Conservation (phyloP, 2,329 filamentous ascomycete species). For the Diaporthe citriasiana region DNA sequence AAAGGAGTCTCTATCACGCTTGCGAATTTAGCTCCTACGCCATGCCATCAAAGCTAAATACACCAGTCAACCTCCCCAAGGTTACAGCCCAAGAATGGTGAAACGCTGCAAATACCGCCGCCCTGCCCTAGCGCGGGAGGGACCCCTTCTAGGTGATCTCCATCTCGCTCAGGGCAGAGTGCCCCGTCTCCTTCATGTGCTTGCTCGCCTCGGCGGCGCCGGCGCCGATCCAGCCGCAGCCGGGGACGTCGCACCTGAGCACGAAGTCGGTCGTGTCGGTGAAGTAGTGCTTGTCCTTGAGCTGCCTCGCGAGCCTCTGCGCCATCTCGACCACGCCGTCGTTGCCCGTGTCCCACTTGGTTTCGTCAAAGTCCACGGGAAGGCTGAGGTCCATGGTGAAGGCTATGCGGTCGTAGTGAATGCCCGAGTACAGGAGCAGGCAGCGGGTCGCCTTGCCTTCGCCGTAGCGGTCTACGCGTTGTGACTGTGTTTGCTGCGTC, state of each 20-base stretch:
- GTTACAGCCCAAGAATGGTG: neutral
- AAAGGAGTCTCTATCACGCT: neutral
- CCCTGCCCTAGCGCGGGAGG: no score
- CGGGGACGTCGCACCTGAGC: conserved; percentile 78
- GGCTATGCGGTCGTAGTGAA: conserved; percentile 93
- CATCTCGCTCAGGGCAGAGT: conserved; percentile 60
- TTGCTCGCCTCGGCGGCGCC: conserved; percentile 74
- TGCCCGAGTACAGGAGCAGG: conserved; percentile 89
- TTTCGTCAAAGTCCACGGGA: conserved; percentile 81
- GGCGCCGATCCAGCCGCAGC: conserved; percentile 76
- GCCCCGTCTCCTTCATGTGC: conserved; percentile 75
- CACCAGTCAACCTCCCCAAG: neutral
- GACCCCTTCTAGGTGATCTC: conserved; percentile 43
- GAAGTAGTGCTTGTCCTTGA: conserved; percentile 83
- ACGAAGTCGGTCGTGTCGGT: conserved; percentile 88
- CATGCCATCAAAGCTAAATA: neutral
- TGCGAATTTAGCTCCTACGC: neutral
- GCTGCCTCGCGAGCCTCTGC: conserved; percentile 72
- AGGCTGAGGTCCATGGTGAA: conserved; percentile 73
- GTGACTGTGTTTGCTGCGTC: conserved; percentile 44
- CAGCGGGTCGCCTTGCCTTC: conserved; percentile 78
- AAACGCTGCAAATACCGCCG: neutral
- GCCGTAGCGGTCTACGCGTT: conserved; percentile 79
- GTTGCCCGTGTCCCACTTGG: conserved; percentile 67
- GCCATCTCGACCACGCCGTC: conserved; percentile 81